Evolutionary conservation across 371 early-diverging fungal species (phyloP), one percentile per base, ranked within the genome.

Genomic region (Lichtheimia corymbifera): DNA sequence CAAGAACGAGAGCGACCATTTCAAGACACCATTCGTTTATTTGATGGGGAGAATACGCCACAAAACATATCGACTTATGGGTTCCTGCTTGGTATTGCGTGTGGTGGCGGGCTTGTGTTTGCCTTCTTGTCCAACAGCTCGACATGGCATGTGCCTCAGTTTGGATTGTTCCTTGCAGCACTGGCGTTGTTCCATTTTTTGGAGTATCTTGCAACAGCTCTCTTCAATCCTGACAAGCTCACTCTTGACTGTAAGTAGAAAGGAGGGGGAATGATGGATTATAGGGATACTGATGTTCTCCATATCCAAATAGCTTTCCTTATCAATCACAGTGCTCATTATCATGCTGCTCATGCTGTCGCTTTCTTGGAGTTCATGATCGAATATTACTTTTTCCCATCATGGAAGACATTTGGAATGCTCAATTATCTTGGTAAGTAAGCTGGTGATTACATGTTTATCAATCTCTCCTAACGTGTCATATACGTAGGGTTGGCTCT

Each of bases 151-250:
- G 62, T 67, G 27, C 77, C 81, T 25, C 87, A 86, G 61, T 72
- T 92, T 53, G 90, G 91, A 40, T 52, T 85, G 52, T 93, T 85
- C 64, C 54, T 91, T 17, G 73, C 80, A 3, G 76, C 83, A 0
- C 68, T 94, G 9, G 80, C 86, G 4, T 54, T 85, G 7, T 93
- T 93, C 65, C 95, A 94, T 64, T 74, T 83, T 43, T 63, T 90
- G 50, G 95, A 94, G 67, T 94, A 94, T 62, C 50, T 92, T 12
- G 79, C 88, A 3, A 92, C 92, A 14, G 93, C 93, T 2, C 68
- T 92, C 56, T 90, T 85, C 50, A 84, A 88, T 65, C 70, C 83
- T 3, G 80, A 84, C 20, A 86, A 77, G 25, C 71, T 89, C 30
- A 70, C 71, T 4, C 72, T 90, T 47, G 87, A 86, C 53, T 84